Evolutionary conservation across 306 rosid species (phyloP), one percentile per base, ranked within the genome.

Genomic region (Carpinus fangiana): DNA sequence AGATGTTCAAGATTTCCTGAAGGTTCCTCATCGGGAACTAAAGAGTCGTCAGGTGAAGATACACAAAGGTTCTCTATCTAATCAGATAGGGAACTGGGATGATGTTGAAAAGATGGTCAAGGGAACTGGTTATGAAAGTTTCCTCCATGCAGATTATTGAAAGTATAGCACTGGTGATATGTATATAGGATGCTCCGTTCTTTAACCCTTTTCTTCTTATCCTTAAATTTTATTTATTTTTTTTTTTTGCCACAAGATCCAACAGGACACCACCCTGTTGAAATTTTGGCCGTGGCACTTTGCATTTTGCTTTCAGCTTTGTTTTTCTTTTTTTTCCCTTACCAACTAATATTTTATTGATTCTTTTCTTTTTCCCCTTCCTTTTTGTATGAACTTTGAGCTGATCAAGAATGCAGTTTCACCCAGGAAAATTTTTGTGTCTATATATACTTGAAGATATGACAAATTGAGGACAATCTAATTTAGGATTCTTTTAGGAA

Each of bases 41-140:
- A 93, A 86, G 90, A 93, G 89, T 54, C 96, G 94, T 28, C 99
- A 96, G 54, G 99, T 96, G 84, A 96, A 91, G 92, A 96, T 96
- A 81, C 99, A 96, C 73, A 90, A 82, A 65, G 99, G 98, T 8
- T 65, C 90, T 2, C 82, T 93, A 79, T 84, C 92, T 31, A 76
- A 77, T 68, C 97, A 91, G 77, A 79, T 96, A 45, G 87, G 82
- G 78, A 93, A 96, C 36, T 89, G 94, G 94, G 78, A 86, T 9
- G 89, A 96, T 20, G 78, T 96, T 50, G 80, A 67, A 75, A 91
- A 87, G 86, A 75, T 88, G 13, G 88, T 96, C 69, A 78, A 53
- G 0, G 94, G 97, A 55, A 93, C 98, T 60, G 88, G 61, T 9
- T 96, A 80, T 18, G 93, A 93, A 77, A 88, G 73, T 73, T 93